phyloP scores from a whole-genome alignment of 352 stramenopile species.

The Phytopythium helicoides region DNA sequence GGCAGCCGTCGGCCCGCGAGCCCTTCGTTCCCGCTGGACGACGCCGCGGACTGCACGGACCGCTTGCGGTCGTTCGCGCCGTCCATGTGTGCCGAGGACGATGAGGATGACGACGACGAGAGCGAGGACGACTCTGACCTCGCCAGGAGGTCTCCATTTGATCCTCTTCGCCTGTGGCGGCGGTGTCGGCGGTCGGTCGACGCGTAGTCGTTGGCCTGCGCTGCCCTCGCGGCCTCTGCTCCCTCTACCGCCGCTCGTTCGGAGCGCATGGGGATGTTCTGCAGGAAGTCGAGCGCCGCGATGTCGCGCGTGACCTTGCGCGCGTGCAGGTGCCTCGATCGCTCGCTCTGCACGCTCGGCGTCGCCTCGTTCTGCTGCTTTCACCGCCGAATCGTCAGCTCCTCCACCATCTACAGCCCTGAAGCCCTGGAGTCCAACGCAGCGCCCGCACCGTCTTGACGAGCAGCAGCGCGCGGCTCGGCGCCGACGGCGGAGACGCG shows the following conservation, averaged over 20 bases:
- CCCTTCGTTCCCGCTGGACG: constrained; percentile 20
- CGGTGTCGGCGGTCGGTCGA: neutral
- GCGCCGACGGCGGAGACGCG: neutral
- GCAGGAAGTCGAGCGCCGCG: constrained; percentile 84
- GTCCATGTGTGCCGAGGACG: constrained; percentile 7
- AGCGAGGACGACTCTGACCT: neutral
- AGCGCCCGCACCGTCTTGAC: constrained; percentile 29
- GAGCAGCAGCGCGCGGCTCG: constrained; percentile 14
- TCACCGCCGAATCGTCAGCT: no score
- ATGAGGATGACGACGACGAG: constrained; percentile 2
- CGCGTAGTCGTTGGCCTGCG: neutral
- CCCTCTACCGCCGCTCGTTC: constrained; percentile 23
- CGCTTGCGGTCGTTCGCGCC: neutral
- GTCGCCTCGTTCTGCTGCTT: constrained; percentile 32
- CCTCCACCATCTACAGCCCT: no score
- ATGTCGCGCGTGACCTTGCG: constrained; percentile 86
- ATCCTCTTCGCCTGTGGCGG: neutral
- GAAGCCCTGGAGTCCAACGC: neutral
- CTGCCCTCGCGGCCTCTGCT: constrained; percentile 1
- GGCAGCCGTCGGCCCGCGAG: constrained; percentile 66
- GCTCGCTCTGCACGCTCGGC: constrained; percentile 50
- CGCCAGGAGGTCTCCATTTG: no score
- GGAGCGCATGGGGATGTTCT: constrained; percentile 84
- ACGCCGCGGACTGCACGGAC: neutral
- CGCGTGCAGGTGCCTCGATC: constrained; percentile 47